Evolutionary conservation across 2,329 filamentous ascomycete genomes (phyloP).

Genomic region (Monosporascus sp.): DNA sequence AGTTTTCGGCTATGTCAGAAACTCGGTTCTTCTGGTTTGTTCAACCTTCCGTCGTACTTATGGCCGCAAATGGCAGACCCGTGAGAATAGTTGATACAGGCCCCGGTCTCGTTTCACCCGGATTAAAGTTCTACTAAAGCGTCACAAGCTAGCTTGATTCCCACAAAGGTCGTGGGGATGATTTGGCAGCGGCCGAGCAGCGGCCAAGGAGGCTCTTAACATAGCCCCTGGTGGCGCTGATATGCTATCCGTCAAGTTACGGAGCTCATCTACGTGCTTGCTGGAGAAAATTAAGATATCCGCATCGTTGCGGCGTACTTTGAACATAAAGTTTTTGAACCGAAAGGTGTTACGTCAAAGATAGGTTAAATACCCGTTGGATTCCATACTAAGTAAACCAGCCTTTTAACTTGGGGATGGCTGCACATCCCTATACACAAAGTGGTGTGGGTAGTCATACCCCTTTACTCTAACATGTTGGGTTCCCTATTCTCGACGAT

Average conservation of each 20-base stretch:
- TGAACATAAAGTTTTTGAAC: too few relatives aligned
- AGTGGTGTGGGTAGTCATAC: too few relatives aligned
- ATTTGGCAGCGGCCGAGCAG: not conserved
- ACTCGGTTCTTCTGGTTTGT: not conserved
- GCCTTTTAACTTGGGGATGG: too few relatives aligned
- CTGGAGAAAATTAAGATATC: too few relatives aligned
- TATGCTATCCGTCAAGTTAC: not conserved
- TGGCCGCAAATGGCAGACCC: not conserved
- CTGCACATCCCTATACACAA: too few relatives aligned
- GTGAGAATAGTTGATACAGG: not conserved
- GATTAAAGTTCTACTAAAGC: not conserved
- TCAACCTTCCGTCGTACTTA: not conserved
- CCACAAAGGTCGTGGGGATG: not conserved
- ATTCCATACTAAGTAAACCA: too few relatives aligned
- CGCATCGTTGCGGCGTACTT: too few relatives aligned
- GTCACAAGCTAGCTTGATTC: not conserved
- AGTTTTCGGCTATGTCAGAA: not conserved
- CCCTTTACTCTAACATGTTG: too few relatives aligned
- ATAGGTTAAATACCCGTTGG: too few relatives aligned
- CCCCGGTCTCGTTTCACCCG: not conserved
- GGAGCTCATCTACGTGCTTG: too few relatives aligned
- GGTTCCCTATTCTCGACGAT: too few relatives aligned
- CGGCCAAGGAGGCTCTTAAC: not conserved
- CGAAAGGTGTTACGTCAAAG: too few relatives aligned
- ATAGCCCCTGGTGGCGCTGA: not conserved